Conservation (phyloP, 2,329 filamentous ascomycete species). For the Cadophora luteo-olivacea region DNA sequence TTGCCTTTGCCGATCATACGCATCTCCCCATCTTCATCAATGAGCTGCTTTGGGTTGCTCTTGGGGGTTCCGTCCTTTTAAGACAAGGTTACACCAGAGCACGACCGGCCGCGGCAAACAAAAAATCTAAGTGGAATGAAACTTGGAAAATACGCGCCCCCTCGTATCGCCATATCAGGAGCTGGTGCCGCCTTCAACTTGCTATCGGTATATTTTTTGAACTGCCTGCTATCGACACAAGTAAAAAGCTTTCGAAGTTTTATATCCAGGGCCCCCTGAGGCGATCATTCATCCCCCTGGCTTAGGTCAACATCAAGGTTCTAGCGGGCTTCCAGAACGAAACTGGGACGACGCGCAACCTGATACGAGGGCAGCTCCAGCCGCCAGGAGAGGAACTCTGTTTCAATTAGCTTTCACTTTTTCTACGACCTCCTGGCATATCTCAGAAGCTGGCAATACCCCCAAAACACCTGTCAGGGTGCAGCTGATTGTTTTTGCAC, state of each 20-base stretch:
- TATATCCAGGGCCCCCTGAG: conserved; percentile 8
- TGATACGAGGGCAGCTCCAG: conserved; percentile 5
- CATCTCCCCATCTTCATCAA: not conserved
- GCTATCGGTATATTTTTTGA: not conserved
- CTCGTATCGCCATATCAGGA: not conserved
- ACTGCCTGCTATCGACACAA: not conserved
- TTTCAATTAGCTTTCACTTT: not conserved
- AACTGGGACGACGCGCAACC: conserved; percentile 13
- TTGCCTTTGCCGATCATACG: not conserved
- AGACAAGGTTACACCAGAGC: not conserved
- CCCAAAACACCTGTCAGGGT: not conserved
- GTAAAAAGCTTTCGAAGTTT: not conserved
- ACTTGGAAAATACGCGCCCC: not conserved
- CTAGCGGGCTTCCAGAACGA: conserved; percentile 15
- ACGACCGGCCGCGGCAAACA: not conserved
- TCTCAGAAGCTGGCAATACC: not conserved
- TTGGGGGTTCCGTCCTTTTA: not conserved
- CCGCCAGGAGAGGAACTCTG: not conserved
- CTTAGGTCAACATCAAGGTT: conserved; percentile 9
- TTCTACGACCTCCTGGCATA: not conserved
- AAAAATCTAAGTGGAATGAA: conserved; percentile 4
- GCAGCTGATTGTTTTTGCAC: not conserved
- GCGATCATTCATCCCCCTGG: conserved; percentile 1
- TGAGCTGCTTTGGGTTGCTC: not conserved
- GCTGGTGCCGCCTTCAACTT: not conserved